These are phyloP conservation scores for Penicillium corylophilum DNA, from an alignment of 2,329 filamentous ascomycete genomes.

Conservation along the genomic window DNA sequence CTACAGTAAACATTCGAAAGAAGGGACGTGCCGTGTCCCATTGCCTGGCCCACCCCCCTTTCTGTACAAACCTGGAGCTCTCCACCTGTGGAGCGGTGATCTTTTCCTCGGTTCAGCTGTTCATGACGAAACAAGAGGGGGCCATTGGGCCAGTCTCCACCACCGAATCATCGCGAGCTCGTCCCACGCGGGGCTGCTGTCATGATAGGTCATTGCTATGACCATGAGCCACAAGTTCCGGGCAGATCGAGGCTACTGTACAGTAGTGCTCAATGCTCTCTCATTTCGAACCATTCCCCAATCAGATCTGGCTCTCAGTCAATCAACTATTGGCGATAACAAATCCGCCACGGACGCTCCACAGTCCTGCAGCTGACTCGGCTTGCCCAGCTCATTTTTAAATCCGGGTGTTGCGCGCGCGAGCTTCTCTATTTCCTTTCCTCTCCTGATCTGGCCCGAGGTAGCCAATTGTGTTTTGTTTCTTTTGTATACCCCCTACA, in stretches of 20 bases:
- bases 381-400: conserved; percentile 24
- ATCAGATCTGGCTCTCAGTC: conserved; percentile 18
- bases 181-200: conserved; percentile 20
- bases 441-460: conserved; percentile 12
- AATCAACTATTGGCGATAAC: conserved; percentile 30
- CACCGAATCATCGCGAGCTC: conserved; percentile 10
- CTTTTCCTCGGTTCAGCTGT: conserved; percentile 17
- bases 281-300: conserved; percentile 7
- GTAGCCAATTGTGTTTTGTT: conserved; percentile 9
- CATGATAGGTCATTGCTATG: conserved; percentile 12
- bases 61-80: conserved; percentile 2
- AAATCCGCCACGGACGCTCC: conserved; percentile 25
- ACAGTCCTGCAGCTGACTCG: conserved; percentile 26
- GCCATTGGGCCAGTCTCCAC: conserved; percentile 6
- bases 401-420: conserved; percentile 13
- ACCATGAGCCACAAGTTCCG: conserved; percentile 8
- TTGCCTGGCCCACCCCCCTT: conserved; percentile 17
- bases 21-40: conserved; percentile 12
- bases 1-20: background rate
- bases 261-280: too few species aligned
- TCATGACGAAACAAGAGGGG: conserved; percentile 3
- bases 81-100: conserved; percentile 13
- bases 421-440: conserved; percentile 13
- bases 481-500: background rate
- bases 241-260: conserved; percentile 20